Percentiles rank a stretch among this genome's conserved stretches.
These are phyloP conservation scores for Vitis amurensis DNA, from an alignment of 164 flowering plant species.

Conservation along the genomic window DNA sequence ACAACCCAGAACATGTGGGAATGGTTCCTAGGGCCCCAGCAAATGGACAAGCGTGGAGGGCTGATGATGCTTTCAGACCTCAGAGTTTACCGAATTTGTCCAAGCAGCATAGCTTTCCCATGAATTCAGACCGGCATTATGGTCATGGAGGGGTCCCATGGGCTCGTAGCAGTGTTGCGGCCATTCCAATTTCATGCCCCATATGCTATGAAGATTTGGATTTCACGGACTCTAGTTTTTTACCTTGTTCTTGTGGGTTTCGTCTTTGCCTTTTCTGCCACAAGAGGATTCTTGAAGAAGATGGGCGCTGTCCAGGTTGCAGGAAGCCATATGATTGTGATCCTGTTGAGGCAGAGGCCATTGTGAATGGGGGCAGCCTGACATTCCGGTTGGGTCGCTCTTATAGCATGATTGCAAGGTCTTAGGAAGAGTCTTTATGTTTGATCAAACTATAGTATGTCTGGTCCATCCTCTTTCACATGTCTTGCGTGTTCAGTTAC, in stretches of 20 bases:
- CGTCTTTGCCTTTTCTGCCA: conserved; percentile 91
- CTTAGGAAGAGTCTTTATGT: conserved; percentile 33
- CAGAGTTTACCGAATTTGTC: conserved; percentile 74
- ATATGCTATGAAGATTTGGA: conserved; percentile 89
- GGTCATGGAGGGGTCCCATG: conserved; percentile 36
- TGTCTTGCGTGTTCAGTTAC: conserved; percentile 25
- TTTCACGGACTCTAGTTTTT: conserved; percentile 73
- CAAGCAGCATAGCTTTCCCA: conserved; percentile 64
- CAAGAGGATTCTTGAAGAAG: conserved; percentile 86
- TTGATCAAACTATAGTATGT: conserved; percentile 23
- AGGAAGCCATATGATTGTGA: conserved; percentile 61
- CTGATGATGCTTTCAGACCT: conserved; percentile 84
- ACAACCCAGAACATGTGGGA: conserved; percentile 23
- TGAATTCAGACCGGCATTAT: conserved; percentile 37
- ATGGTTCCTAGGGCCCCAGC: conserved; percentile 5
- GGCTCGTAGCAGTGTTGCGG: conserved; percentile 27
- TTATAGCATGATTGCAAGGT: conserved; percentile 69
- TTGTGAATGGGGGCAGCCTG: conserved; percentile 36
- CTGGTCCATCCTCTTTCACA: conserved; percentile 17
- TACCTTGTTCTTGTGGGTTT: conserved; percentile 89
- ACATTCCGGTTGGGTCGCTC: conserved; percentile 67
- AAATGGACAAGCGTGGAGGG: conserved; percentile 71
- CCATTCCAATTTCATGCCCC: conserved; percentile 76
- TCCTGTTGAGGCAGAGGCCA: conserved; percentile 39
- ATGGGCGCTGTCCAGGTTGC: conserved; percentile 93